Percentiles rank a stretch among this genome's conserved stretches.
Conservation (phyloP, 345 rosid genomes). For the Ceriops tagal region DNA sequence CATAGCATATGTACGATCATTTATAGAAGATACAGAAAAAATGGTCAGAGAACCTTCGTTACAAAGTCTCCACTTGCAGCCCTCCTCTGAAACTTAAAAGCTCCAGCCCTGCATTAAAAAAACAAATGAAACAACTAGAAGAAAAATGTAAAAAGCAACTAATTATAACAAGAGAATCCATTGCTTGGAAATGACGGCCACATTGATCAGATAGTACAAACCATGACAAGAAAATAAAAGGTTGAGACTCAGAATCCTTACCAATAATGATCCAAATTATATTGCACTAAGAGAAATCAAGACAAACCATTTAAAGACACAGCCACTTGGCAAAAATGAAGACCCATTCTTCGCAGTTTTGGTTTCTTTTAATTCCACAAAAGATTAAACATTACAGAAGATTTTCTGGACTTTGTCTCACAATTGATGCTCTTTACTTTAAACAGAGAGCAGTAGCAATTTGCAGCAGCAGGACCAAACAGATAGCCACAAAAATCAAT, state of each 20-base stretch:
- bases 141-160: not conserved
- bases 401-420: constrained; percentile 20
- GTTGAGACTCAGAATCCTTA: constrained; percentile 24
- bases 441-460: constrained; percentile 10
- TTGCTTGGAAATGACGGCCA: not conserved
- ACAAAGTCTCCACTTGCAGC: constrained; percentile 34
- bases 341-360: constrained; percentile 7
- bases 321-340: constrained; percentile 14
- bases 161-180: constrained; percentile 3
- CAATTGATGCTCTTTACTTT: constrained; percentile 4
- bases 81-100: constrained; percentile 39
- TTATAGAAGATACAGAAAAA: no score
- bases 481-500: not conserved
- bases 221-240: not conserved
- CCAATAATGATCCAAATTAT: constrained; percentile 24
- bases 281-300: constrained; percentile 31
- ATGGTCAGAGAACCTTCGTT: constrained; percentile 45
- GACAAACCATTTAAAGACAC: constrained; percentile 28
- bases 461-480: constrained; percentile 9
- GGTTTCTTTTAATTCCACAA: constrained; percentile 12
- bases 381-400: constrained; percentile 17
- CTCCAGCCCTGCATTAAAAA: constrained; percentile 41
- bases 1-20: no score
- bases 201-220: not conserved
- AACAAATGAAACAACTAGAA: constrained; percentile 32